Evolutionary conservation across 2,329 filamentous ascomycete genomes (phyloP), one percentile per base, ranked within the genome.

Genomic region (Stachybotrys chartarum): DNA sequence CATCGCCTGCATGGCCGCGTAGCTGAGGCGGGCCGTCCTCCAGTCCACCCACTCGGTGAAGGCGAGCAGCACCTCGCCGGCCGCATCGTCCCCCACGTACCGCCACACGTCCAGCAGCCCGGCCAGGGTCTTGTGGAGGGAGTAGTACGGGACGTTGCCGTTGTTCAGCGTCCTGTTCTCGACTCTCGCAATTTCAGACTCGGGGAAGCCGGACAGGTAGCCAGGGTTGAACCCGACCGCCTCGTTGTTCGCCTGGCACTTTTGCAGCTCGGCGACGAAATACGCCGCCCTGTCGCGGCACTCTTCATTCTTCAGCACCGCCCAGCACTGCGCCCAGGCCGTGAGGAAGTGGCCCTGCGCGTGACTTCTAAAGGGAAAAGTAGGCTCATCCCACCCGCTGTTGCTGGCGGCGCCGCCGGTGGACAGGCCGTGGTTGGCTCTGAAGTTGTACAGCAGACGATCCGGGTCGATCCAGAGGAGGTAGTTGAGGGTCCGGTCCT

Each of bases 111-210:
- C 78, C 1, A 80, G 71, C 11, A 81, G 68, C 0, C 78, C 78
- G 1, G 76, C 73, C 62, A 81, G 71, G 1, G 75, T 79, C 67
- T 81, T 81, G 66, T 81, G 78, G n/a, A 81, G 69, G 24, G 74
- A 73, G 56, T 81, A 81, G 64, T 80, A 81, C 0, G 78, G 77
- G 0, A 81, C 78, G 50, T 80, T 80, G 31, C 78, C 77, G 47
- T 75, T 78, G 53, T 39, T 70, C 12, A 80, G 64, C 0, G 68
- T 77, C 1, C 77, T 65, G 0, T 64, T 62, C 54, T 80, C 77
- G 1, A 81, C 64, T 0, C 66, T 67, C 1, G 58, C 63, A 48
- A 81, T 75, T 14, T 81, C 78, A 0, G 76, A 78, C 58, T 81
- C 78, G 0, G 78, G 77, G 35, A 80, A 81, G 3, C 77, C 78